Percentiles rank a stretch among this genome's conserved stretches.
Conservation (phyloP, 306 rosid species). For the Potentilla sterilis region DNA sequence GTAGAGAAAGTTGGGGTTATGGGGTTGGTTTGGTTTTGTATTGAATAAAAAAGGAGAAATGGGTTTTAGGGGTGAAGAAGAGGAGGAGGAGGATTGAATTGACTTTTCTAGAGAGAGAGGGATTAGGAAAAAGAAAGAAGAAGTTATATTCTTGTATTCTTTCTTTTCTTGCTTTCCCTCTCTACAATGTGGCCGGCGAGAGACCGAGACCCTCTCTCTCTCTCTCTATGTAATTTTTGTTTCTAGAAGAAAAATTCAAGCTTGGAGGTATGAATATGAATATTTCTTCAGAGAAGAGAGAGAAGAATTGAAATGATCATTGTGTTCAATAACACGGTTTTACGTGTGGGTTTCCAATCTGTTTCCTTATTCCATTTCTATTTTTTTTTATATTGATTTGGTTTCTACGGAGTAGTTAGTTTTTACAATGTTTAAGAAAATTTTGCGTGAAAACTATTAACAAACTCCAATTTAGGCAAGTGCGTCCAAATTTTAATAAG, state of each 20-base stretch:
- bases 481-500: too few relatives aligned
- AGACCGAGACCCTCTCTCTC: constrained; percentile 2
- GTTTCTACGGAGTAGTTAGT: too few relatives aligned
- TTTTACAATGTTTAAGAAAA: too few relatives aligned
- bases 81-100: constrained; percentile 6
- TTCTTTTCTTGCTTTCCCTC: constrained; percentile 20
- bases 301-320: background rate
- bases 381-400: too few relatives aligned
- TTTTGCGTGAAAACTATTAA: too few relatives aligned
- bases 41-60: background rate
- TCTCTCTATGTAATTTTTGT: background rate
- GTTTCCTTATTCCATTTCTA: too few relatives aligned
- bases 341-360: background rate
- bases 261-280: background rate
- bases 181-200: constrained; percentile 29
- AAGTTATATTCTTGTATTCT: background rate
- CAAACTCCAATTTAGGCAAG: too few relatives aligned
- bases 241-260: constrained; percentile 6
- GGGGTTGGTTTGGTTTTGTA: background rate
- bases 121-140: constrained; percentile 19
- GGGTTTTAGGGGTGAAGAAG: background rate
- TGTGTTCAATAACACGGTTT: too few relatives aligned
- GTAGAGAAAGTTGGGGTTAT: background rate
- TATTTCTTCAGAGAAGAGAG: background rate
- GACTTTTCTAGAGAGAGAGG: constrained; percentile 18